Base-by-base conservation (phyloP, 768 basidiomycete genomes). In the Rhizopogon sp. region DNA sequence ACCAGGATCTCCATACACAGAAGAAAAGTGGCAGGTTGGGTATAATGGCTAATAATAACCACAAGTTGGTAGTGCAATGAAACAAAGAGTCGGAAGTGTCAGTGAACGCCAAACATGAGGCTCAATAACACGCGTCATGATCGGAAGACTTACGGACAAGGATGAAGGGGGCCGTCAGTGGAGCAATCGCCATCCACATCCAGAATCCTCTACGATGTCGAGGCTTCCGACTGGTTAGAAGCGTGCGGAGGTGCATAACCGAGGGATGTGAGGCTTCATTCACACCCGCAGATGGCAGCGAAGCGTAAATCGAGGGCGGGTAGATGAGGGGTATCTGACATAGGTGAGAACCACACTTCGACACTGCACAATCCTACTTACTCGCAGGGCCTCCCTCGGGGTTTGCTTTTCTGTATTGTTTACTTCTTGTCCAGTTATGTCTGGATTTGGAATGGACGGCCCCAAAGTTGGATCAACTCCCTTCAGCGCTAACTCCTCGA, bases 1-100 rank as follows among this genome's bases (percentile, higher is more conserved):
- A 86, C 89, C 89, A 93, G 42, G 88, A 84, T 43, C 90, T 78
- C 90, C 90, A 93, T 9, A 76, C 80, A 61, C 88, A 90, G 70
- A 88, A 93, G 74, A 93, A 90, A 66, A 93, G 86, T 0, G 90
- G 90, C 20, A 93, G 69, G 66, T 93, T 93, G 31, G 90, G 90
- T 69, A 92, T 82, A 43, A 92, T 65, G 25, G 90, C 90, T 92
- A 55, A 16, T 29, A 42, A 52, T 28, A 22, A 42, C 39, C 28
- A 13, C 16, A 28, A 37, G 52, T 33, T 1, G 9, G 8, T n/a
- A 10, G 35, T 37, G 35, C 13, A 37, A 50, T 55, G 41, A 3
- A 39, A 41, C n/a, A 33, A 25, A 42, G 11, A 42, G 25, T 54
- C 47, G 55, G 50, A 53, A n/a, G 17, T 20, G n/a, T 22, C 39